These are phyloP conservation scores for Aspergillus pseudoterreus DNA, from an alignment of 2,329 filamentous ascomycete species.

Conservation along the genomic window DNA sequence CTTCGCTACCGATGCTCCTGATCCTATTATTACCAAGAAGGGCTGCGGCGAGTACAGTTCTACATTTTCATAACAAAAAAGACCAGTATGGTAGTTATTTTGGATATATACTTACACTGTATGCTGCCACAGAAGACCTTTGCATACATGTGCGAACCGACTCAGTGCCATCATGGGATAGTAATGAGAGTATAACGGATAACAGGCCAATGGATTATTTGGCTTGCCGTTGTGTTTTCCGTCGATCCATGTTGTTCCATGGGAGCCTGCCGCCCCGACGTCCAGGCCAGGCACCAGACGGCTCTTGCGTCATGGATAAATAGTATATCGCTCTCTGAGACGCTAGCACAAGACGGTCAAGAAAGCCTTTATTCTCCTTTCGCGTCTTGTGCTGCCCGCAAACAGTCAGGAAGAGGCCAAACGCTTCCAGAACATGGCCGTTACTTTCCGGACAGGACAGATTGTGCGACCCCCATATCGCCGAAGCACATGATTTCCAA, in stretches of 20 bases:
- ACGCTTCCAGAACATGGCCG: conserved; percentile 28
- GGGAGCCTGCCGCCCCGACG: conserved; percentile 24
- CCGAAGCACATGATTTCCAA: conserved; percentile 36
- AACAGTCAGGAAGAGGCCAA: conserved; percentile 12
- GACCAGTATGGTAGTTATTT: too few relatives aligned
- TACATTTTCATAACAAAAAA: too few relatives aligned
- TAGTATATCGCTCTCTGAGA: conserved; percentile 7
- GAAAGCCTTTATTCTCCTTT: too few relatives aligned
- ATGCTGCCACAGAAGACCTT: too few relatives aligned
- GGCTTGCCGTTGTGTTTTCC: conserved; percentile 14
- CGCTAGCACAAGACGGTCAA: too few relatives aligned
- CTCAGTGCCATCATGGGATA: conserved; percentile 28
- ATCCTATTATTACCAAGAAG: too few relatives aligned
- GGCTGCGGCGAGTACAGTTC: too few relatives aligned
- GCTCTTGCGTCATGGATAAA: conserved; percentile 21
- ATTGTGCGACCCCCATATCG: conserved; percentile 36
- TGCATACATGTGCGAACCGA: conserved; percentile 7
- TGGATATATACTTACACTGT: too few relatives aligned
- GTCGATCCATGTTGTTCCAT: conserved; percentile 14
- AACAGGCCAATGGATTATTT: conserved; percentile 22
- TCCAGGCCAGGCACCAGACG: conserved; percentile 28
- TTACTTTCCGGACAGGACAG: conserved; percentile 32
- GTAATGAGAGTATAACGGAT: conserved; percentile 22
- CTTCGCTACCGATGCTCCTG: too few relatives aligned
- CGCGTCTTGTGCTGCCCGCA: too few relatives aligned